Conservation (phyloP, 176 grass and related monocot species). For the Oryza coarctata region DNA sequence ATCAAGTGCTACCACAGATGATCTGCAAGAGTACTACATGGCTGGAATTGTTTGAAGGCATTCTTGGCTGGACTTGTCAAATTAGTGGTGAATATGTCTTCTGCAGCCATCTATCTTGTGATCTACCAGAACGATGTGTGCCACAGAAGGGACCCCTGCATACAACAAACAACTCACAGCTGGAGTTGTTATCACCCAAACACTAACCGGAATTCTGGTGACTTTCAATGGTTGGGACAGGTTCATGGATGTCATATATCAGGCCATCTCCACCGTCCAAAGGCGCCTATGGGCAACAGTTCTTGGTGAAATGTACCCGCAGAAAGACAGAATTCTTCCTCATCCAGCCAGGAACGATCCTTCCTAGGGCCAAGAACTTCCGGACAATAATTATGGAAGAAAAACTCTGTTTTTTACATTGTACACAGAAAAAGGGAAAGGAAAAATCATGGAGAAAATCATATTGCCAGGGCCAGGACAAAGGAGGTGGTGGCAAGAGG, state of each 20-base stretch:
- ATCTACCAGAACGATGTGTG: background rate
- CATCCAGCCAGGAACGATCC: constrained; percentile 21
- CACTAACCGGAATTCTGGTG: background rate
- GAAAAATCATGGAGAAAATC: constrained; percentile 23
- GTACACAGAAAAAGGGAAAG: constrained; percentile 34
- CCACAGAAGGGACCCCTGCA: background rate
- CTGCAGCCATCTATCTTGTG: background rate
- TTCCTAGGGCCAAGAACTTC: constrained; percentile 36
- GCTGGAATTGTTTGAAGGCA: background rate
- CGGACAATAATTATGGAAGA: constrained; percentile 40
- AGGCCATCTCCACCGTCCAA: constrained; percentile 25
- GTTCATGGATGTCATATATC: constrained; percentile 33
- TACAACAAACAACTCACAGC: constrained; percentile 14
- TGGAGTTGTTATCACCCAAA: constrained; percentile 21
- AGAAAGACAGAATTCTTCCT: constrained; percentile 30
- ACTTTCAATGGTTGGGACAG: background rate
- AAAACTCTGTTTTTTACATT: constrained; percentile 14
- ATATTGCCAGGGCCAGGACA: constrained; percentile 51
- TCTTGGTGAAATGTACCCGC: constrained; percentile 34
- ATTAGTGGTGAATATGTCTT: constrained; percentile 20
- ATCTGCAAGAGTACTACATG: background rate
- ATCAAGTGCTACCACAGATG: background rate
- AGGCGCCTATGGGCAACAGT: constrained; percentile 14
- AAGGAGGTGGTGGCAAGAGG: constrained; percentile 52
- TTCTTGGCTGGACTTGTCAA: background rate